phyloP scores from a whole-genome alignment of 495 filamentous ascomycete species.

The Aspergillus panamensis region DNA sequence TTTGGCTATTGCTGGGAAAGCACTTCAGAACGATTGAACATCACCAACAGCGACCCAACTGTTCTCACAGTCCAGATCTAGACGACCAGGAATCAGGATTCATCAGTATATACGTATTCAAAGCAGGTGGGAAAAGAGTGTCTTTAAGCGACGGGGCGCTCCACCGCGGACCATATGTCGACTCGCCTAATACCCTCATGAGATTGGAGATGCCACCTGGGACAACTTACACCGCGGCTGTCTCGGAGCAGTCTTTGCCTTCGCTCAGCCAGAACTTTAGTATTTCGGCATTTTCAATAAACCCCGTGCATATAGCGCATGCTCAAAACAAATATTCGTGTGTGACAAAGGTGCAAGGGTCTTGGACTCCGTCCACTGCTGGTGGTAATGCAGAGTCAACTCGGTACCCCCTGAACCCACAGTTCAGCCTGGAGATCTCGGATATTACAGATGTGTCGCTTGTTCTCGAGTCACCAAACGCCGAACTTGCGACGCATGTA shows the following conservation, averaged over 20 bases:
- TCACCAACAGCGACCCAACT: conserved; percentile 11
- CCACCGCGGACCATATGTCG: conserved; percentile 77
- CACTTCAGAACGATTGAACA: conserved; percentile 60
- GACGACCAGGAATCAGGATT: conserved; percentile 57
- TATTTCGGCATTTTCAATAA: conserved; percentile 70
- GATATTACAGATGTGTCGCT: conserved; percentile 59
- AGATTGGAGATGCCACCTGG: conserved; percentile 60
- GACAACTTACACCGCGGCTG: conserved; percentile 69
- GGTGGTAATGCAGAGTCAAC: conserved; percentile 78
- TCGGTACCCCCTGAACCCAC: conserved; percentile 77
- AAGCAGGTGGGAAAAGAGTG: conserved; percentile 67
- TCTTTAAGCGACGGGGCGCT: conserved; percentile 64
- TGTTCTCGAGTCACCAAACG: conserved; percentile 69
- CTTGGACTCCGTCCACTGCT: conserved; percentile 75
- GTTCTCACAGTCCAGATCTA: conserved; percentile 22
- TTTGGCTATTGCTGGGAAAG: conserved; percentile 82
- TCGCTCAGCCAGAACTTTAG: conserved; percentile 72
- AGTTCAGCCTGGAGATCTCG: conserved; percentile 65
- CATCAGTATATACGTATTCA: conserved; percentile 81
- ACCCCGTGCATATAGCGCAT: conserved; percentile 53
- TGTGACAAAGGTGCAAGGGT: conserved; percentile 48
- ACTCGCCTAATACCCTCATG: conserved; percentile 87
- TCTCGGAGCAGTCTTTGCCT: conserved; percentile 73
- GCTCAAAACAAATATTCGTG: conserved; percentile 58
- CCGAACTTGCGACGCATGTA: conserved; percentile 70